Evolutionary conservation across 2,329 filamentous ascomycete genomes (phyloP), one percentile per base, ranked within the genome.

Genomic region (Lachnellula hyalina): DNA sequence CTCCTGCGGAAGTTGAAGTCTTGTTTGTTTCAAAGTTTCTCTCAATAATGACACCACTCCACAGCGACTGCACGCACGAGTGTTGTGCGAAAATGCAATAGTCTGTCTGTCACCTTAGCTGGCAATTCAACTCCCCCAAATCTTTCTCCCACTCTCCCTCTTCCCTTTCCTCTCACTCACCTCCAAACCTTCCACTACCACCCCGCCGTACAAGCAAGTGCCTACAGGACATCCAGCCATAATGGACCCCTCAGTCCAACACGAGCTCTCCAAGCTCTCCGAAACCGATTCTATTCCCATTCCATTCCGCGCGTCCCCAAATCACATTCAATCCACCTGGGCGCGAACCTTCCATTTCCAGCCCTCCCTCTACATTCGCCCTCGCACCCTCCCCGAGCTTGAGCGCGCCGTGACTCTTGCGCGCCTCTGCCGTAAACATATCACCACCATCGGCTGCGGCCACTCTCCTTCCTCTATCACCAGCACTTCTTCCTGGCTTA

Each of bases 381-480:
- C 94, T 2, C 81, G 88, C 65, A 86, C 85, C 1, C 76, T 94
- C 50, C 75, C 77, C 14, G 93, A 97, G 73, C 82, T 99, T 61
- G 87, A 93, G 71, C 92, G 95, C 71, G 78, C 88, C 49, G 82
- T 96, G 58, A 85, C 80, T 42, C 81, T 96, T 21, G 94, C 94
- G 5, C 86, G 89, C 56, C 81, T 79, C 73, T 94, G 89, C 72
- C 84, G 91, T 42, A 85, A 89, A 47, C 86, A 91, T 57, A 75
- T 99, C 56, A 87, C 92, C 36, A 89, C 88, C 5, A 87, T 92
- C n/a, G 93, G 94, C 56, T 93, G 88, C 65, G 90, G 86, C 53
- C 93, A 99, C 75, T 96, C 92, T 52, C 94, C 93, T 7, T 95
- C 88, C 61, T 87, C 93, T 67, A 75, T 99, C 44, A 97, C 93